phyloP scores from a whole-genome alignment of 1,139 yeast species.

The Wickerhamomyces sp. region DNA sequence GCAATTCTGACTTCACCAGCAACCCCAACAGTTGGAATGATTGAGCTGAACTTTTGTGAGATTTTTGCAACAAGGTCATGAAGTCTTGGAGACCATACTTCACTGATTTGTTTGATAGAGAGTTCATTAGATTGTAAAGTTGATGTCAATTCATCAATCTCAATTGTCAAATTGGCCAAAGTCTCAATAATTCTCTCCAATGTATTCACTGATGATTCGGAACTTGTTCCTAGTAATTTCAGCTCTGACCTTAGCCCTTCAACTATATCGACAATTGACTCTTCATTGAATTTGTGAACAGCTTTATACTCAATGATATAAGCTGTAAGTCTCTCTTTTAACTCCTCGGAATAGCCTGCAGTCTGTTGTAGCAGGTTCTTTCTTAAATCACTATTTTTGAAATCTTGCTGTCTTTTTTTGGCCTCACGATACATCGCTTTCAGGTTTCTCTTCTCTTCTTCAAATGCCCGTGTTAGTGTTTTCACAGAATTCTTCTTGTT shows the following conservation, averaged over 20 bases:
- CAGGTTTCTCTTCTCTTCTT: constrained; percentile 28
- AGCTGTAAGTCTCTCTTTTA: constrained; percentile 36
- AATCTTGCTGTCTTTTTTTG: constrained; percentile 36
- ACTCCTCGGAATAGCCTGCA: constrained; percentile 37
- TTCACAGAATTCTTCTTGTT: constrained; percentile 33
- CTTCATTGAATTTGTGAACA: constrained; percentile 39
- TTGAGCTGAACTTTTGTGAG: constrained; percentile 56
- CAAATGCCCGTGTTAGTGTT: constrained; percentile 33
- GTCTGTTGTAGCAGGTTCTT: constrained; percentile 38
- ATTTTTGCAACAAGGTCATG: constrained; percentile 45
- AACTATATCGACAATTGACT: constrained; percentile 28
- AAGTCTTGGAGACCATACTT: constrained; percentile 57
- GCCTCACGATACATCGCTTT: constrained; percentile 35
- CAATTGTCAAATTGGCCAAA: constrained; percentile 19
- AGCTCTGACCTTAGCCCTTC: constrained; percentile 34
- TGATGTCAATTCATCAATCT: constrained; percentile 26
- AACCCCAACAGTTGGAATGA: constrained; percentile 75
- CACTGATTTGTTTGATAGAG: constrained; percentile 37
- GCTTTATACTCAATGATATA: constrained; percentile 42
- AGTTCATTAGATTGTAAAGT: constrained; percentile 28
- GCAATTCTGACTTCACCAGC: constrained; percentile 71
- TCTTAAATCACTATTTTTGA: constrained; percentile 42
- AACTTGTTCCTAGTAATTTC: constrained; percentile 29
- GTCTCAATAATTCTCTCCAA: constrained; percentile 31
- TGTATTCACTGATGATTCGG: constrained; percentile 35